phyloP scores from a whole-genome alignment of 805 yeast genomes.

The Suhomyces sp. region DNA sequence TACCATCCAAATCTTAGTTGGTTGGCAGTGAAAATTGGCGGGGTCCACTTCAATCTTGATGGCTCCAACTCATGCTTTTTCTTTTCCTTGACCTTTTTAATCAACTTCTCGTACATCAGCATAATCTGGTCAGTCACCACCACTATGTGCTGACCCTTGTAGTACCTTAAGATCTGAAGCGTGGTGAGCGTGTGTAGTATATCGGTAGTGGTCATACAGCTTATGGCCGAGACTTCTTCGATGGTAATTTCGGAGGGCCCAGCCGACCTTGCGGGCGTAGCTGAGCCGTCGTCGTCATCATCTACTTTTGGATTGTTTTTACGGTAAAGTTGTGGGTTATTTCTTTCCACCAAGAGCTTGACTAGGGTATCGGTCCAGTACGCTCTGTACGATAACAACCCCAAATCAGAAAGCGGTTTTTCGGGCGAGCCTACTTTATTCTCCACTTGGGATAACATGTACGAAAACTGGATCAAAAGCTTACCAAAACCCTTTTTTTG shows the following conservation, averaged over 20 bases:
- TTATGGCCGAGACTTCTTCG: slow-evolving; percentile 81
- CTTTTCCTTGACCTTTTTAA: slow-evolving; percentile 53
- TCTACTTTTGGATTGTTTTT: slow-evolving; percentile 33
- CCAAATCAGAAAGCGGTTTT: slow-evolving; percentile 93
- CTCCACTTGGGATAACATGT: slow-evolving; percentile 84
- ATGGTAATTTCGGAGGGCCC: slow-evolving; percentile 60
- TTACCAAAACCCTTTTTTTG: slow-evolving; percentile 95
- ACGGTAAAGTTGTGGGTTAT: slow-evolving; percentile 35
- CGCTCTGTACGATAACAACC: slow-evolving; percentile 88
- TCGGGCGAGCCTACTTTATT: slow-evolving; percentile 95
- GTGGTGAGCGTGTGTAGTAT: slow-evolving; percentile 91
- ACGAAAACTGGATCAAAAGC: slow-evolving; percentile 86
- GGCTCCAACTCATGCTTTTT: slow-evolving; percentile 77
- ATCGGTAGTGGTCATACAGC: slow-evolving; percentile 96
- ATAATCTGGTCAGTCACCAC: slow-evolving; percentile 82
- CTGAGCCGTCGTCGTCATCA: slow-evolving; percentile 12
- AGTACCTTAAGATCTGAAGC: slow-evolving; percentile 82
- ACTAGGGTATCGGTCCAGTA: slow-evolving; percentile 93
- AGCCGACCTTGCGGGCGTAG: slow-evolving; percentile 16
- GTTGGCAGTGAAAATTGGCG: slow-evolving; percentile 94
- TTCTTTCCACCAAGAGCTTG: slow-evolving; percentile 62
- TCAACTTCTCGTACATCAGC: slow-evolving; percentile 66
- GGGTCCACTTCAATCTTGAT: slow-evolving; percentile 77
- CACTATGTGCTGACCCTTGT: slow-evolving; percentile 90
- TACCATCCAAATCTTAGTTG: slow-evolving; percentile 96